A percentile compares a stretch with the other conserved stretches of the same genome.
Conservation (phyloP, 768 basidiomycete genomes). For the Neoboletus magnificus region DNA sequence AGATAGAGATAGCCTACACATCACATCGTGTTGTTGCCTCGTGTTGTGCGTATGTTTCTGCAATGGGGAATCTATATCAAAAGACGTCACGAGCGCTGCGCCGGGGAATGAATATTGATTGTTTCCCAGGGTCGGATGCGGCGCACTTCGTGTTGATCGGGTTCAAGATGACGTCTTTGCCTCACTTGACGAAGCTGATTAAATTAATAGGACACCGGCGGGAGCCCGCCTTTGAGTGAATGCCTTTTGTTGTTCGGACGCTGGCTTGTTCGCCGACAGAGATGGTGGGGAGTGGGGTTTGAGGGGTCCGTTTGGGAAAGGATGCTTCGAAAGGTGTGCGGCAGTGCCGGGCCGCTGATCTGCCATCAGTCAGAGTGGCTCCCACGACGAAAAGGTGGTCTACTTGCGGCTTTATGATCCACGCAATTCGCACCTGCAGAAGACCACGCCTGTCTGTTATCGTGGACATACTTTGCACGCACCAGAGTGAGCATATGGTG, state of each 20-base stretch:
- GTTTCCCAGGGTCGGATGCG: constrained; percentile 1
- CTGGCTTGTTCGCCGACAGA: background rate
- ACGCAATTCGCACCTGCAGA: background rate
- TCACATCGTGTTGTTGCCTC: constrained; percentile 12
- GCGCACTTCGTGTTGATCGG: constrained; percentile 4
- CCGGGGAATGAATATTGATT: constrained; percentile 1
- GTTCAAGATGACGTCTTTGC: constrained; percentile 5
- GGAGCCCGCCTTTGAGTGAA: background rate
- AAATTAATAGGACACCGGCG: background rate
- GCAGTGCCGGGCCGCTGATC: background rate
- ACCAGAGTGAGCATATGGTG: background rate
- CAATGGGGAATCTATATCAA: background rate
- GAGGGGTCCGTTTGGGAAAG: too few species aligned
- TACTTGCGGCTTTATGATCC: background rate
- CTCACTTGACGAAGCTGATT: background rate
- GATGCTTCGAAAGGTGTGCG: too few species aligned
- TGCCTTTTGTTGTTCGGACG: background rate
- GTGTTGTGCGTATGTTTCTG: constrained; percentile 14
- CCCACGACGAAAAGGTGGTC: background rate
- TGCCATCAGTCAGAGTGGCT: background rate
- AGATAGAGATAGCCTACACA: constrained; percentile 12
- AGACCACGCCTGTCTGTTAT: background rate
- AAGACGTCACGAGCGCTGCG: constrained; percentile 7
- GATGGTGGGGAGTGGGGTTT: background rate
- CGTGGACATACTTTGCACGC: background rate